Conservation (phyloP, 2,329 filamentous ascomycete species). For the Beauveria rudraprayagi region DNA sequence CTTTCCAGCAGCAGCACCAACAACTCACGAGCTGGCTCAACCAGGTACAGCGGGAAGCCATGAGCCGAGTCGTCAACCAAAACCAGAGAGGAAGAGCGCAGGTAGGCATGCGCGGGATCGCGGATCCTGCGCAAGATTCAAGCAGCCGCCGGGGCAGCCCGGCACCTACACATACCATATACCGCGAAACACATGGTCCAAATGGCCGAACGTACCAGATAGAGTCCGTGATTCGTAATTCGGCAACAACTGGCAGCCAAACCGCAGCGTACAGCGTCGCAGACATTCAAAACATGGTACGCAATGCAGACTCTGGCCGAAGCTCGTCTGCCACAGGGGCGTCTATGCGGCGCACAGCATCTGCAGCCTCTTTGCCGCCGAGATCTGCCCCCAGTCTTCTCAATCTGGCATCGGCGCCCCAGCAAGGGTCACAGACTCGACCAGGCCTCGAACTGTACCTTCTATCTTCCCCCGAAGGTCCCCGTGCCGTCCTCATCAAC, state of each 20-base stretch:
- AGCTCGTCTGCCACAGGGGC: conserved; percentile 39
- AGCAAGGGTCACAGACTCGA: conserved; percentile 16
- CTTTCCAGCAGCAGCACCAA: conserved; percentile 28
- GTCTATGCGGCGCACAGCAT: conserved; percentile 44
- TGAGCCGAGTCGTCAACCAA: conserved; percentile 33
- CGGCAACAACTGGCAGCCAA: conserved; percentile 12
- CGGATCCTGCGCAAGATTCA: conserved; percentile 23
- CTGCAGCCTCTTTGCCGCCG: conserved; percentile 34
- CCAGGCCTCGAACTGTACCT: conserved; percentile 48
- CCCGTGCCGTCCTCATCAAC: conserved; percentile 49
- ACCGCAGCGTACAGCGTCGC: conserved; percentile 29
- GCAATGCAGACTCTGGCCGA: conserved; percentile 37
- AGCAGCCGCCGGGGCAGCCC: conserved; percentile 23
- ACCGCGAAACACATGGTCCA: conserved; percentile 25
- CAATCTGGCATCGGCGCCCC: conserved; percentile 17
- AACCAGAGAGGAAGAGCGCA: conserved; percentile 35
- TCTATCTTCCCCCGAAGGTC: conserved; percentile 51
- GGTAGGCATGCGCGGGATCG: conserved; percentile 32
- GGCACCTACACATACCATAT: conserved; percentile 23
- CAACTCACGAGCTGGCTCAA: conserved; percentile 37
- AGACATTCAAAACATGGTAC: conserved; percentile 39
- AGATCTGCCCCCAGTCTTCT: conserved; percentile 26
- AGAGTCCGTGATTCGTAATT: conserved; percentile 24
- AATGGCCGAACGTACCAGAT: conserved; percentile 29
- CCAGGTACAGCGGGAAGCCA: conserved; percentile 39